Evolutionary conservation across 2,329 filamentous ascomycete genomes (phyloP), one percentile per base, ranked within the genome.

Genomic region (Calycina marina): DNA sequence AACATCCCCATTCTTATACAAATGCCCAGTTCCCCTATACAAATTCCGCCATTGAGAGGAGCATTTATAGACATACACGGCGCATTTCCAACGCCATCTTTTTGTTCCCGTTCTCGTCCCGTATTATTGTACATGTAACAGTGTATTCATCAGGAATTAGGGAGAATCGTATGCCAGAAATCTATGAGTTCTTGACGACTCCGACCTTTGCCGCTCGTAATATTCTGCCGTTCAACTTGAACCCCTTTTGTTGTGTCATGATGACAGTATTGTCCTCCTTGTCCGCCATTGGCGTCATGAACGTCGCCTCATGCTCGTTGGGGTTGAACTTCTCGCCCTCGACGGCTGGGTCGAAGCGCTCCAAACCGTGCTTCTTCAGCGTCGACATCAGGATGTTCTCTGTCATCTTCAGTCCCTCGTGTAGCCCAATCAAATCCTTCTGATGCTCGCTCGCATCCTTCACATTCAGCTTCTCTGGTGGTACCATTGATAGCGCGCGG

Each of bases 391-490:
- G 66, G 50, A 94, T 85, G 38, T 58, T 66, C 61, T 96, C 84
- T 17, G 88, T 96, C 88, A 98, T 93, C 62, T 84, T 84, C 51
- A 98, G 67, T 35, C 90, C 90, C 41, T 85, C 78, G 57, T 93
- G 77, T 40, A 98, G 70, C 49, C 77, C 80, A 39, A 69, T 60
- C 20, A 96, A 67, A 44, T 94, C 85, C 54, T 80, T 67, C 14
- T 71, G 61, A 32, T 69, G 59, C 46, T 68, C 67, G 15, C 58
- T 55, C 47, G 63, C 59, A 41, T 62, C 59, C 28, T 56, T 47
- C 13, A 62, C 55, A 14, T 63, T 63, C 41, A 92, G 67, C 60
- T 82, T 83, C 25, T 84, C 77, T 38, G 69, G 55, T 13, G 83
- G 75, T 9, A 93, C 86, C 50, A 77, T 84, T 41, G 64, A 58